Percentiles rank a stretch among this genome's conserved stretches.
Conservation (phyloP, 306 rosid genomes). For the Trifolium pratense region DNA sequence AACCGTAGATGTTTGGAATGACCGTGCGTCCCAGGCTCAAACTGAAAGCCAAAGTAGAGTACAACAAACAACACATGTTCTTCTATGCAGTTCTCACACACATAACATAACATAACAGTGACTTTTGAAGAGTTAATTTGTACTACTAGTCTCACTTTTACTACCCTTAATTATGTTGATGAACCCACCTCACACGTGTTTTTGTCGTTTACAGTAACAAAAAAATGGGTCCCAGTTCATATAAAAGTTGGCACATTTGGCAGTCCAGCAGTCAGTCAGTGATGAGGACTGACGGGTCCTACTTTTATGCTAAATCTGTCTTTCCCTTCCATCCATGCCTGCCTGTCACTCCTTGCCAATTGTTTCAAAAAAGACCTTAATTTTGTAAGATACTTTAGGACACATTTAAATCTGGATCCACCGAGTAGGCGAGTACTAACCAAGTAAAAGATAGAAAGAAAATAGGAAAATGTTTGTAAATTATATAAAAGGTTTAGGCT, state of each 20-base stretch:
- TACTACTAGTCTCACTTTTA: not conserved
- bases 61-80: no score
- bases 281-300: conserved; percentile 33
- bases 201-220: conserved; percentile 40
- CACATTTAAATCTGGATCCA: no score
- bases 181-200: conserved; percentile 59
- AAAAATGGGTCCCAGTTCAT: conserved; percentile 41
- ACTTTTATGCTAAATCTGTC: conserved; percentile 48
- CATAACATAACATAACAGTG: not conserved
- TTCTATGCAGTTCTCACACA: no score
- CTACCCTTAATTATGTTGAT: not conserved
- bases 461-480: no score
- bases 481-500: no score
- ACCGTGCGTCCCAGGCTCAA: no score
- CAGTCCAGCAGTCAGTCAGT: conserved; percentile 27
- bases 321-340: conserved; percentile 48
- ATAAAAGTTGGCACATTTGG: conserved; percentile 27
- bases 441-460: no score
- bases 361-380: conserved; percentile 26
- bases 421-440: no score
- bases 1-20: no score
- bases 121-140: not conserved
- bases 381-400: no score
- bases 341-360: conserved; percentile 40
- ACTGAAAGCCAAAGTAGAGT: no score